Percentiles rank a stretch among this genome's conserved stretches.
These are phyloP conservation scores for Phytopythium boreale DNA, from an alignment of 352 stramenopile species.

Conservation along the genomic window DNA sequence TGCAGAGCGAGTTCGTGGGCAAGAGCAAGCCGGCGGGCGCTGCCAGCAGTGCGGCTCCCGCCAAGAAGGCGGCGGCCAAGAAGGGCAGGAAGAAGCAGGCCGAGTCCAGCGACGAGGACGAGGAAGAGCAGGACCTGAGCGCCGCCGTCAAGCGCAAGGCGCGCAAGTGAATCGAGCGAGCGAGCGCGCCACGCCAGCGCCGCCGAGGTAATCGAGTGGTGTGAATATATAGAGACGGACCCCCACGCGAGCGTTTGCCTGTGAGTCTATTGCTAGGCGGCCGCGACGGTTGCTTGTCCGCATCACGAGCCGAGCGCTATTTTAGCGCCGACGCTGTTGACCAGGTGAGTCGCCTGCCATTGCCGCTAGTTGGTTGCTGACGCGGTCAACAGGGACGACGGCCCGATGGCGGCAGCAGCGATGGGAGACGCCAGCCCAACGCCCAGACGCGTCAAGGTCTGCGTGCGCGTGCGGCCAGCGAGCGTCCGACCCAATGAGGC, in stretches of 20 bases:
- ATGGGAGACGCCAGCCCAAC: slow-evolving; percentile 14
- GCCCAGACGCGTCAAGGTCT: slow-evolving; percentile 63
- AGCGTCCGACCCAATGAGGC: slow-evolving; percentile 9
- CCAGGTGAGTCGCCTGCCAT: background rate
- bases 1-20: slow-evolving; percentile 72
- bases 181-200: background rate
- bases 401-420: background rate
- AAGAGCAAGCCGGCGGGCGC: background rate
- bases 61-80: slow-evolving; percentile 14
- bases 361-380: background rate
- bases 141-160: slow-evolving; percentile 74
- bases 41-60: background rate
- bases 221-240: slow-evolving; percentile 1
- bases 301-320: background rate
- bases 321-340: background rate
- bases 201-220: background rate
- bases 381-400: background rate
- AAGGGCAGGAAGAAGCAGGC: slow-evolving; percentile 46
- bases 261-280: background rate
- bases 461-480: slow-evolving; percentile 55
- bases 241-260: too few relatives aligned
- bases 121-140: slow-evolving; percentile 58
- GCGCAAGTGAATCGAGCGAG: slow-evolving; percentile 3
- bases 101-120: slow-evolving; percentile 43
- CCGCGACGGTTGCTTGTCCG: background rate